These are phyloP conservation scores for Entelexis paramagnoliae DNA, from an alignment of 1,139 yeast genomes.

Conservation along the genomic window DNA sequence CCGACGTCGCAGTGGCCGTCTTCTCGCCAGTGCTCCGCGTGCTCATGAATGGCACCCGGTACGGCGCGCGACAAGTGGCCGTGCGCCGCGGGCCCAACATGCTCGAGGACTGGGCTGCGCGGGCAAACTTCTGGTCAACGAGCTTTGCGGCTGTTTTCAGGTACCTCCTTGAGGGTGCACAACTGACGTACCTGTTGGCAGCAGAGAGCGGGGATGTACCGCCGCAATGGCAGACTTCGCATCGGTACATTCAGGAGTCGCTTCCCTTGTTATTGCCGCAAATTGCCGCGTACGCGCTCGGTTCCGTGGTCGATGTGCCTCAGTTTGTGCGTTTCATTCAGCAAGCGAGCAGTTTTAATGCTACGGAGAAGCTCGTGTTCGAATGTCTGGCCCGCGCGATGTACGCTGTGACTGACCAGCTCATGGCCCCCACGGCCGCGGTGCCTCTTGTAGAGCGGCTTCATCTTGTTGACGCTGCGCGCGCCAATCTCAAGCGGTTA, in stretches of 20 bases:
- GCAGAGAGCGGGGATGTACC: neutral
- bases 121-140: neutral
- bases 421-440: neutral
- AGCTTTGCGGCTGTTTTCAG: neutral
- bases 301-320: neutral
- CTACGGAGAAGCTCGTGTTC: neutral
- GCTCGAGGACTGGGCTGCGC: slow-evolving; percentile 5
- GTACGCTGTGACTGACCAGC: neutral
- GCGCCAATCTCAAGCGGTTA: neutral
- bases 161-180: neutral
- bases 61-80: neutral
- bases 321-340: neutral
- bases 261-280: neutral
- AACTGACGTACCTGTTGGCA: neutral
- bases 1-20: neutral
- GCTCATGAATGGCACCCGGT: neutral
- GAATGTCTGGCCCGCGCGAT: neutral
- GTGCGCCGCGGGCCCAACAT: neutral
- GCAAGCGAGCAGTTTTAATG: neutral
- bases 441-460: neutral
- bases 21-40: neutral
- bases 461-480: neutral
- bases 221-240: slow-evolving; percentile 1
- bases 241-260: neutral
- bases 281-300: neutral